Percentiles rank a stretch among this genome's conserved stretches.
Evolutionary conservation across 495 filamentous ascomycete species (phyloP).

Genomic region (Poronia punctata): DNA sequence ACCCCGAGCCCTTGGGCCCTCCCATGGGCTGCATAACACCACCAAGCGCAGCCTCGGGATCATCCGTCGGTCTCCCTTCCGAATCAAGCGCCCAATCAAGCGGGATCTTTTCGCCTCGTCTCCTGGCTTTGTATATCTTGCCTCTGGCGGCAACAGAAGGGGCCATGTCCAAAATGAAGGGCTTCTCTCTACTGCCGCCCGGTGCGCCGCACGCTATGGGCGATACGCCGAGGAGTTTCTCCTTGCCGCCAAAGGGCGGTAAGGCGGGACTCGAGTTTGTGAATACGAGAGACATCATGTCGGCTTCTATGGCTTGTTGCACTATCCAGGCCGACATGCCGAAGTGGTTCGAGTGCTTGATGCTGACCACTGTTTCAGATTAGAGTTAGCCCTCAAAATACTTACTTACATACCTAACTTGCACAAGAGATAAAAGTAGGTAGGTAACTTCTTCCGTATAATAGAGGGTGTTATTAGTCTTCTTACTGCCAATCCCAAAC

Average conservation of each 20-base stretch:
- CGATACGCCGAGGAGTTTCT: constrained; percentile 65
- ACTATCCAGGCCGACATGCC: constrained; percentile 77
- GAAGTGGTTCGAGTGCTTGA: constrained; percentile 74
- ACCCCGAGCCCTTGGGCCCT: constrained; percentile 65
- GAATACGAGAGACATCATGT: constrained; percentile 71
- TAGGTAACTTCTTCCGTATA: too few relatives aligned
- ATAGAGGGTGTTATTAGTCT: too few relatives aligned
- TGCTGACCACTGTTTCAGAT: too few relatives aligned
- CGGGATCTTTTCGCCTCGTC: constrained; percentile 68
- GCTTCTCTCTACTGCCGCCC: constrained; percentile 39
- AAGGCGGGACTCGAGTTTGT: constrained; percentile 72
- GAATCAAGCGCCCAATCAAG: constrained; percentile 65
- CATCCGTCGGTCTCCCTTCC: constrained; percentile 60
- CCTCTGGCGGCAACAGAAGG: constrained; percentile 65
- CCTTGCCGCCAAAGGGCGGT: constrained; percentile 62
- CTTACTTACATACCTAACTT: too few relatives aligned
- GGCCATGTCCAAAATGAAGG: constrained; percentile 75
- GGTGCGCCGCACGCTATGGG: constrained; percentile 74
- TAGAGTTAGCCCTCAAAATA: too few relatives aligned
- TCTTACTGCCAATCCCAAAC: constrained; percentile 65
- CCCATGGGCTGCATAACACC: constrained; percentile 79
- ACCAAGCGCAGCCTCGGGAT: constrained; percentile 56
- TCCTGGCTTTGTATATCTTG: constrained; percentile 67
- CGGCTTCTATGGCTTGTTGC: constrained; percentile 62
- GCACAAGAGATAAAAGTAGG: too few relatives aligned